Evolutionary conservation across 345 rosid genomes (phyloP).

Genomic region (Salix udensis): DNA sequence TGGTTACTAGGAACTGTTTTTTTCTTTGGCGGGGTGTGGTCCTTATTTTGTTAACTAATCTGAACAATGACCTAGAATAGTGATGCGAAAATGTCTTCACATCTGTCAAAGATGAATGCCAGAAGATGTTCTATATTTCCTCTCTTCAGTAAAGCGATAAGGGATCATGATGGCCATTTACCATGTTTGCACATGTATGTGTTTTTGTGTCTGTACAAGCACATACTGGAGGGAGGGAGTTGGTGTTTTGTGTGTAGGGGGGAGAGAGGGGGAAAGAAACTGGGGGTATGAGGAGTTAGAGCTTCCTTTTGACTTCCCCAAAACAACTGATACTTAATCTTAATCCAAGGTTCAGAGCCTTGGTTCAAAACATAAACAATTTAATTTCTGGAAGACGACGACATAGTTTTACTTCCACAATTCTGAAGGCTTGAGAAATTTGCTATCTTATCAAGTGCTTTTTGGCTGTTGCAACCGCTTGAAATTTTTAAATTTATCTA

Average conservation of each 20-base stretch:
- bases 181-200: neutral
- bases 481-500: neutral
- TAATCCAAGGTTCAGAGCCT: neutral
- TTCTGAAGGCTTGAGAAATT: neutral
- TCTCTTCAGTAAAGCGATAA: neutral
- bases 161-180: neutral
- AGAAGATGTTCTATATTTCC: neutral
- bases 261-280: neutral
- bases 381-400: neutral
- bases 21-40: neutral
- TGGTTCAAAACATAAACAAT: neutral
- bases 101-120: neutral
- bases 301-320: neutral
- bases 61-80: neutral
- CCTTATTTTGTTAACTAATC: neutral
- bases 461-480: slow-evolving; percentile 3
- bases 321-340: neutral
- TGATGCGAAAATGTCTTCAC: neutral
- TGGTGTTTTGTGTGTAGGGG: neutral
- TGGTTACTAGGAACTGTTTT: neutral
- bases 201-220: neutral
- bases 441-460: slow-evolving; percentile 3
- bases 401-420: neutral
- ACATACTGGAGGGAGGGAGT: neutral
- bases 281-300: neutral